Percentiles rank a stretch among this genome's conserved stretches.
phyloP scores from a whole-genome alignment of 371 early-diverging fungal species.

The Chytridium lagenaria region DNA sequence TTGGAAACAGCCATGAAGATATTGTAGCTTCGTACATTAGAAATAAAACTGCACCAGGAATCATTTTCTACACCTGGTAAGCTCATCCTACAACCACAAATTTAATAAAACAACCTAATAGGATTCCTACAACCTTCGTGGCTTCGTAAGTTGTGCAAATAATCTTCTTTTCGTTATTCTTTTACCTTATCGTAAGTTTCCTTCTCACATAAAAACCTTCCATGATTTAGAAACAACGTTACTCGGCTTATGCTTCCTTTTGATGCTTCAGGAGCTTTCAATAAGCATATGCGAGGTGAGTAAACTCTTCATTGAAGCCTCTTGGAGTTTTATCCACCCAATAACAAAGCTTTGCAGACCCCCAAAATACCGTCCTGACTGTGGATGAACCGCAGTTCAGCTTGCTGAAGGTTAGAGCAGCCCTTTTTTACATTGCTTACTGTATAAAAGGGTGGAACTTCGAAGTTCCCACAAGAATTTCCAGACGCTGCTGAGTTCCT shows the following conservation, averaged over 20 bases:
- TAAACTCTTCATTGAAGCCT: neutral
- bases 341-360: neutral
- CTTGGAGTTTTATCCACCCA: neutral
- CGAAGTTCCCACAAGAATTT: slow-evolving; percentile 22
- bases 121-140: slow-evolving; percentile 19
- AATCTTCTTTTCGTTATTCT: no score
- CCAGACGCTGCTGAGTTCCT: slow-evolving; percentile 23
- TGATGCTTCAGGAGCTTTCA: slow-evolving; percentile 15
- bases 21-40: slow-evolving; percentile 3
- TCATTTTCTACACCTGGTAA: slow-evolving; percentile 31
- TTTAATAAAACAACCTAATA: no score
- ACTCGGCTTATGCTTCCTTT: slow-evolving; percentile 29
- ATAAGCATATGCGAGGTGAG: slow-evolving; percentile 16
- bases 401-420: slow-evolving; percentile 24
- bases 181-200: no score
- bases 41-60: slow-evolving; percentile 1
- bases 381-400: slow-evolving; percentile 29
- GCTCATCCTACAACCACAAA: no score
- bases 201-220: no score
- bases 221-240: slow-evolving; percentile 5
- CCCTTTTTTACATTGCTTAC: neutral
- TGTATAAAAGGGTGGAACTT: slow-evolving; percentile 8
- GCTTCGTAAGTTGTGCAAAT: slow-evolving; percentile 5
- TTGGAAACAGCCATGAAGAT: slow-evolving; percentile 15
- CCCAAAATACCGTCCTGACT: slow-evolving; percentile 7